Percentiles rank a stretch among this genome's conserved stretches.
Conservation (phyloP, 2,329 filamentous ascomycete genomes). For the Botrytis tulipae region DNA sequence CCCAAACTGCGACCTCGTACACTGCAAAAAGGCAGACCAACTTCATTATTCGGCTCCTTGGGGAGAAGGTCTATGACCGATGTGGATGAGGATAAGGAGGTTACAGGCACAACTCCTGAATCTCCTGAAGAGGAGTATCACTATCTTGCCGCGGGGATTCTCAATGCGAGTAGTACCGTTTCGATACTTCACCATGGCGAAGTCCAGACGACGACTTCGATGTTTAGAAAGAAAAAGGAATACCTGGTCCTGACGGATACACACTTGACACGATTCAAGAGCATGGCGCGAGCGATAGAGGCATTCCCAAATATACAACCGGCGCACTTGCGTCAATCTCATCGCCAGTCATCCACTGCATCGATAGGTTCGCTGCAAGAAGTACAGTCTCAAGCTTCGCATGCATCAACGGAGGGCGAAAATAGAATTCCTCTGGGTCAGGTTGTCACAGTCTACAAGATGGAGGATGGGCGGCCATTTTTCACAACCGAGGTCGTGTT, state of each 20-base stretch:
- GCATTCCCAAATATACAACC: constrained; percentile 54
- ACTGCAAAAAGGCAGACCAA: constrained; percentile 36
- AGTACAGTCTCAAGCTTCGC: constrained; percentile 50
- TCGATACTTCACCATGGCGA: constrained; percentile 65
- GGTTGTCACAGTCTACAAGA: constrained; percentile 63
- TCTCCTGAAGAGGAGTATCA: constrained; percentile 30
- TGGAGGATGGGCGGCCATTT: constrained; percentile 65
- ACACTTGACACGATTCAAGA: constrained; percentile 67
- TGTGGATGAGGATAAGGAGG: constrained; percentile 32
- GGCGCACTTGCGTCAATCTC: constrained; percentile 43
- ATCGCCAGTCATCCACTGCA: constrained; percentile 55
- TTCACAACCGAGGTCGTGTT: constrained; percentile 67
- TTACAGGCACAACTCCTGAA: constrained; percentile 29
- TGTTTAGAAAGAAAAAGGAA: constrained; percentile 71
- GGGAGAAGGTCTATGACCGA: constrained; percentile 36
- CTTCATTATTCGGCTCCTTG: constrained; percentile 39
- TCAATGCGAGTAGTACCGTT: constrained; percentile 23
- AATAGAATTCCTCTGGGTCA: constrained; percentile 59
- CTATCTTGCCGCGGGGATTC: constrained; percentile 18
- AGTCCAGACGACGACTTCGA: constrained; percentile 65
- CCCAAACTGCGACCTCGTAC: constrained; percentile 34
- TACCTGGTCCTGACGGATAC: constrained; percentile 70
- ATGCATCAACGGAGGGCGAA: constrained; percentile 52
- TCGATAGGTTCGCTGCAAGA: constrained; percentile 63
- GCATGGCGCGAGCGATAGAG: constrained; percentile 62